Base-by-base conservation (phyloP, 129 eudicot genomes). In the Pittosporum tobira region DNA sequence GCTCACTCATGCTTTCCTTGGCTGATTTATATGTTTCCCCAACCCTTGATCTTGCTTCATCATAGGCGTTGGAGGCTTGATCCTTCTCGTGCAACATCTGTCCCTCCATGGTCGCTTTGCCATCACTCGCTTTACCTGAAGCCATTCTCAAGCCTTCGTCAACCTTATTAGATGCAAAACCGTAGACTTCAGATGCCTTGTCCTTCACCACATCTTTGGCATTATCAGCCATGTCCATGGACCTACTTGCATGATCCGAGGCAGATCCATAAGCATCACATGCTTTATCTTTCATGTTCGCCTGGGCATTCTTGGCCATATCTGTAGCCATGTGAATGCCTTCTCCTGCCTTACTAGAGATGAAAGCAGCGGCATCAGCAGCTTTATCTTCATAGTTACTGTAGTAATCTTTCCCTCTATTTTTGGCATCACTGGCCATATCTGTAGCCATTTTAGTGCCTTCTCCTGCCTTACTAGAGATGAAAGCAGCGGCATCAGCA, bases 401-500 rank as follows among this genome's bases (percentile, higher is more conserved):
- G n/a, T n/a, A n/a, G n/a, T 38, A 1, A 31, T 31, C 16, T 25
- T 51, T 48, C 48, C 66, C 65, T 22, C 51, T 31, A 24, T 59
- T 75, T 72, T 59, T 63, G 2, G 60, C 55, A n/a, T 68, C 72
- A 52, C 30, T 44, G 8, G 54, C 70, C 65, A 4, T 55, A 48
- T 63, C 81, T 6, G 74, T 31, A 28, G 69, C 65, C 71, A 55
- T 71, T 23, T 49, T 36, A 6, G 68, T 68, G 16, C 34, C 23
- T 47, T 64, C 67, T 44, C 38, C 66, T 2, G 38, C 56, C 29
- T 73, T 73, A 11, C 61, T 28, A 23, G 62, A 64, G 15, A 72
- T 48, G 40, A 28, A 67, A 11, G 15, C 71, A 51, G 65, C 62
- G 24, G 64, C 81, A 71, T 56, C 59, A 1, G 67, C 57, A 12